A percentile compares a stretch with the other conserved stretches of the same genome.
Evolutionary conservation across 2,329 filamentous ascomycete species (phyloP).

Genomic region (Colletotrichum viniferum): DNA sequence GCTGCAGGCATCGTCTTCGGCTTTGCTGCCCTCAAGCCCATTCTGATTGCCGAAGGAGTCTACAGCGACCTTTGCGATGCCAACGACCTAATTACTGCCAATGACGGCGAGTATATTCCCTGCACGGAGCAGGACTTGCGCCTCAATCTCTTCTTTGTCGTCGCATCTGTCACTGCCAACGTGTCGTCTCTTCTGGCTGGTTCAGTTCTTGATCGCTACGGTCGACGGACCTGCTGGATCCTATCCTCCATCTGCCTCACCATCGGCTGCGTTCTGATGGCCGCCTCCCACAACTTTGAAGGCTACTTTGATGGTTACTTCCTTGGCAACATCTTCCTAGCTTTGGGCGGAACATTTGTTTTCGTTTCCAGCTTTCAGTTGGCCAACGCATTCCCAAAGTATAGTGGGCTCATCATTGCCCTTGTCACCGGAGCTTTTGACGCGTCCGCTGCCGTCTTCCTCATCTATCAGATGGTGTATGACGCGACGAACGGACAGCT

Average conservation of each 20-base stretch:
- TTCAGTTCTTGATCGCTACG: conserved; percentile 81
- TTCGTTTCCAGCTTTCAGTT: conserved; percentile 86
- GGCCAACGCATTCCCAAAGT: conserved; percentile 79
- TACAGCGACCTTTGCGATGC: conserved; percentile 67
- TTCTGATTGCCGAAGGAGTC: conserved; percentile 74
- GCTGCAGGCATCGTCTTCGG: conserved; percentile 81
- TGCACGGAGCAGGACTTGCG: conserved; percentile 55
- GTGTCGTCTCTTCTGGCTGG: conserved; percentile 85
- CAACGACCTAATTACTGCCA: conserved; percentile 15
- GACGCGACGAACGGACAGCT: conserved; percentile 53
- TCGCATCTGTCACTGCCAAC: conserved; percentile 86
- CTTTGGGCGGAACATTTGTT: conserved; percentile 80
- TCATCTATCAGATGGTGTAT: conserved; percentile 75
- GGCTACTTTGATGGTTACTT: conserved; percentile 74
- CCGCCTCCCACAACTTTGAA: conserved; percentile 64
- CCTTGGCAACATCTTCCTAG: conserved; percentile 75
- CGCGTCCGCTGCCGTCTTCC: conserved; percentile 78
- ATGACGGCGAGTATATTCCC: conserved; percentile 31
- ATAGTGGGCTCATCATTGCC: conserved; percentile 78
- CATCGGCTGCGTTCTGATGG: conserved; percentile 73
- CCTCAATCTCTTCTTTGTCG: conserved; percentile 91
- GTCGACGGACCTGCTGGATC: conserved; percentile 77
- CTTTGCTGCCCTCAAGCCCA: conserved; percentile 85
- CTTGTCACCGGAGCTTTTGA: conserved; percentile 84
- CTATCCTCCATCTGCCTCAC: conserved; percentile 72